Conservation (phyloP, 768 basidiomycete species). For the Myochromella boudieri region DNA sequence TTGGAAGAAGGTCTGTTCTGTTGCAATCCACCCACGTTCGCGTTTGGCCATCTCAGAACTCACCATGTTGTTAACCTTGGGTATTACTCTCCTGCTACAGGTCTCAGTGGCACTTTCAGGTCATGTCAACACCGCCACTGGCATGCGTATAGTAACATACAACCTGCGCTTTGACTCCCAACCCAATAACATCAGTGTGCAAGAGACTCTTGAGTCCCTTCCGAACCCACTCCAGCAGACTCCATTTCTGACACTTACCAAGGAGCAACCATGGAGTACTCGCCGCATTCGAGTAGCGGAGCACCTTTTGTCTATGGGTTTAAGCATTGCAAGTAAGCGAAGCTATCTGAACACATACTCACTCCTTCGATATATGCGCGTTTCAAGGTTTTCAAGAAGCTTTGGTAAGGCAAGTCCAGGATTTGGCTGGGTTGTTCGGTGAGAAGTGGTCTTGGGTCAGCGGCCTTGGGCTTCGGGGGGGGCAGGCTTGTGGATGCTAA, state of each 20-base stretch:
- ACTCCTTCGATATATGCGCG: neutral
- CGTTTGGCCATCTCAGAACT: too few species aligned
- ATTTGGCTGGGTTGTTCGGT: slow-evolving; percentile 55
- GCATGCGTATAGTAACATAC: slow-evolving; percentile 43
- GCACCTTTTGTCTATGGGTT: slow-evolving; percentile 38
- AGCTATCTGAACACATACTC: neutral
- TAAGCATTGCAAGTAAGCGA: slow-evolving; percentile 38
- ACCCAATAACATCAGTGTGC: slow-evolving; percentile 51
- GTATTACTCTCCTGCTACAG: too few species aligned
- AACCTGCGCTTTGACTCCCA: slow-evolving; percentile 56
- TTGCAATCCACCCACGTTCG: too few species aligned
- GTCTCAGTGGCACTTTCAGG: neutral
- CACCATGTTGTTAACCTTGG: too few species aligned
- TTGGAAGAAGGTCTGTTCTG: too few species aligned
- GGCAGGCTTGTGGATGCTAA: too few species aligned
- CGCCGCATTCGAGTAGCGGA: slow-evolving; percentile 48
- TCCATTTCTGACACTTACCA: slow-evolving; percentile 27
- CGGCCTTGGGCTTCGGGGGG: too few species aligned
- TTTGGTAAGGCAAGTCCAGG: slow-evolving; percentile 53
- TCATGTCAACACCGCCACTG: slow-evolving; percentile 4
- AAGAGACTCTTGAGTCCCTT: slow-evolving; percentile 41
- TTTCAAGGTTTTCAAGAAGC: slow-evolving; percentile 53
- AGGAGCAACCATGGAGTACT: slow-evolving; percentile 56
- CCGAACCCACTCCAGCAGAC: slow-evolving; percentile 40
- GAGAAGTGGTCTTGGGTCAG: slow-evolving; percentile 52